Base-by-base conservation (phyloP, 23 red algal species). In the Gracilariopsis chorda region DNA sequence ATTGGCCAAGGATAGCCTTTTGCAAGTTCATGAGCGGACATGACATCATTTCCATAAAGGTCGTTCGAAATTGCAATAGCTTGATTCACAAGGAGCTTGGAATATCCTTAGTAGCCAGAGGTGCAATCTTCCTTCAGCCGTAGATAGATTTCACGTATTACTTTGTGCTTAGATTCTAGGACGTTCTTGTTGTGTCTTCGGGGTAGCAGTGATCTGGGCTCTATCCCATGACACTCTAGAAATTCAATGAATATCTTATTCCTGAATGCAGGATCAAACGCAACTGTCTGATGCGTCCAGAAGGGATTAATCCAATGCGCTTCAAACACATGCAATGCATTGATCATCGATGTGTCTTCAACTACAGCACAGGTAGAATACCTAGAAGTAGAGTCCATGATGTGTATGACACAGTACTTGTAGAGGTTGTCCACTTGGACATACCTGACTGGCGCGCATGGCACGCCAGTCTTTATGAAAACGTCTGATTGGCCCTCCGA, bases 111-210 rank as follows among this genome's bases (percentile, higher is more conserved):
- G 17, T 13, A 16, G 19, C 9, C 19, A 14, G 34, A 78, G 43
- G 4, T 87, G 40, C 39, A 7, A 17, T 2, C 63, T 4, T 68
- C 47, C 40, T 63, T 51, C 7, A 87, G 40, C 1, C 82, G 51
- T 0, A 87, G 45, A 35, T 5, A 83, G 2, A 88, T 56, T 0
- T 75, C 65, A 23, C 65, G 41, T 19, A 77, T 88, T 2, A 63
- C 43, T 37, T 49, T 43, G 25, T 88, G 84, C 32, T 63, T 75
- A 0, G 84, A 63, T 20, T 88, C 63, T 0, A 88, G 49, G 65
- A 77, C 67, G 20, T 88, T 88, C 48, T 88, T 74, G 35, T 77
- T 63, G 30, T 77, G 68, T 37, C 67, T n/a, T 36, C 84, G 63
- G 4, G 65, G 2, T 0, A 46, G 84, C 8, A 88, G 48, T 4